These are phyloP conservation scores for Albugo laibachii DNA, from an alignment of 352 stramenopile species.

Conservation along the genomic window DNA sequence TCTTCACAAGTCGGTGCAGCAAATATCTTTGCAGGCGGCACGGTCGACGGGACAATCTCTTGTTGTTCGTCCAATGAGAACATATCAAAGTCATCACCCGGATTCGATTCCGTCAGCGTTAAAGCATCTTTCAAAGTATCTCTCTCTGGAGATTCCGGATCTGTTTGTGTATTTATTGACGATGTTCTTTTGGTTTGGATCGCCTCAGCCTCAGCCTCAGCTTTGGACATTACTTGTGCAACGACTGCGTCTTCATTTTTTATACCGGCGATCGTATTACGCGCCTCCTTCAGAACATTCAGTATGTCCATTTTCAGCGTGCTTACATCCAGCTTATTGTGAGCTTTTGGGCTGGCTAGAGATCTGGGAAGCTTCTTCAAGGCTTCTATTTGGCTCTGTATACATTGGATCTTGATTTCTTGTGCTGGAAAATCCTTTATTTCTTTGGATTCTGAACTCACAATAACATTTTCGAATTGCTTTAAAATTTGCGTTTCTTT, in stretches of 20 bases:
- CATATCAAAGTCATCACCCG: slow-evolving; percentile 73
- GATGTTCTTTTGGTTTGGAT: background rate
- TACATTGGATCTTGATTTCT: no score
- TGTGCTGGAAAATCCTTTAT: no score
- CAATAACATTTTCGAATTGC: no score
- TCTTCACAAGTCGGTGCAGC: slow-evolving; percentile 14
- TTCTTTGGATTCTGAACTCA: no score
- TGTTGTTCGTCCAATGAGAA: slow-evolving; percentile 59
- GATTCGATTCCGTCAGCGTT: slow-evolving; percentile 1
- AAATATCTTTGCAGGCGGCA: slow-evolving; percentile 18
- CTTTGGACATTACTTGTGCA: background rate
- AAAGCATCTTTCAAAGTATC: no score
- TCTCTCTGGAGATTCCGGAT: slow-evolving; percentile 6
- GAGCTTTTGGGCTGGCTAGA: no score
- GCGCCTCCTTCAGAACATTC: slow-evolving; percentile 50
- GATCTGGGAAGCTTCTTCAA: no score
- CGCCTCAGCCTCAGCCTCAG: slow-evolving; percentile 1
- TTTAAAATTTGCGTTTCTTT: no score
- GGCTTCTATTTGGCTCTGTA: no score
- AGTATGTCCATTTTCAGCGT: slow-evolving; percentile 68
- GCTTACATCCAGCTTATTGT: slow-evolving; percentile 23
- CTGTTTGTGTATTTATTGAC: slow-evolving; percentile 1
- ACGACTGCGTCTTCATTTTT: slow-evolving; percentile 14
- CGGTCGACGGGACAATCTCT: slow-evolving; percentile 2
- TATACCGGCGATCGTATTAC: slow-evolving; percentile 53